A percentile compares a stretch with the other conserved stretches of the same genome.
Conservation (phyloP, 352 stramenopile genomes). For the Globisporangium okanoganense region DNA sequence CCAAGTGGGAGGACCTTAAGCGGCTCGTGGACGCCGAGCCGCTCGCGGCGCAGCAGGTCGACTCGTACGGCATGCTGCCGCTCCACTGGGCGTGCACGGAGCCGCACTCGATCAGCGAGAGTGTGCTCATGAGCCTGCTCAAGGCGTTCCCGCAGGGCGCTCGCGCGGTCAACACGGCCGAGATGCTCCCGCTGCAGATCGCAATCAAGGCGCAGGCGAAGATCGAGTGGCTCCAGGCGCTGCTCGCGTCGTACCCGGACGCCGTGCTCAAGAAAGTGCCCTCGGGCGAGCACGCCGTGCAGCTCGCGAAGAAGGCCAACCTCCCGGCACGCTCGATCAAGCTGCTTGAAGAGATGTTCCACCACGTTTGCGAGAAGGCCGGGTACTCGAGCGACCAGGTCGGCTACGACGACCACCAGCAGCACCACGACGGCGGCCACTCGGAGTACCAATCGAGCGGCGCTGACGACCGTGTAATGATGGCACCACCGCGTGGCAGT, state of each 20-base stretch:
- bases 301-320: slow-evolving; percentile 58
- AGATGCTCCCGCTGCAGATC: slow-evolving; percentile 86
- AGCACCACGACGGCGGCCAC: neutral
- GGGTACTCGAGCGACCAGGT: slow-evolving; percentile 50
- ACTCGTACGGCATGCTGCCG: slow-evolving; percentile 86
- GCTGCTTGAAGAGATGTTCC: slow-evolving; percentile 85
- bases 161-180: slow-evolving; percentile 65
- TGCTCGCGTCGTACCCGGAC: slow-evolving; percentile 79
- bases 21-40: slow-evolving; percentile 72
- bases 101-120: slow-evolving; percentile 67
- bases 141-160: slow-evolving; percentile 75
- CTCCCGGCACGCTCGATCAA: slow-evolving; percentile 61
- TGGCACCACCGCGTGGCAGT: slow-evolving; percentile 4
- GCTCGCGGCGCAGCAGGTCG: slow-evolving; percentile 59
- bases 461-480: slow-evolving; percentile 1
- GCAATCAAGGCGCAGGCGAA: slow-evolving; percentile 84
- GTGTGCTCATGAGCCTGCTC: slow-evolving; percentile 68
- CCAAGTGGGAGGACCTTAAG: slow-evolving; percentile 75
- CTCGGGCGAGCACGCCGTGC: slow-evolving; percentile 68
- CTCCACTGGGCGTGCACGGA: slow-evolving; percentile 88
- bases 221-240: slow-evolving; percentile 84
- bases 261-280: slow-evolving; percentile 75
- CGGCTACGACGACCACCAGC: slow-evolving; percentile 32
- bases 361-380: slow-evolving; percentile 75
- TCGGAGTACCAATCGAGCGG: neutral